A percentile compares a stretch with the other conserved stretches of the same genome.
Conservation (phyloP, 345 rosid genomes). For the Draba incana region DNA sequence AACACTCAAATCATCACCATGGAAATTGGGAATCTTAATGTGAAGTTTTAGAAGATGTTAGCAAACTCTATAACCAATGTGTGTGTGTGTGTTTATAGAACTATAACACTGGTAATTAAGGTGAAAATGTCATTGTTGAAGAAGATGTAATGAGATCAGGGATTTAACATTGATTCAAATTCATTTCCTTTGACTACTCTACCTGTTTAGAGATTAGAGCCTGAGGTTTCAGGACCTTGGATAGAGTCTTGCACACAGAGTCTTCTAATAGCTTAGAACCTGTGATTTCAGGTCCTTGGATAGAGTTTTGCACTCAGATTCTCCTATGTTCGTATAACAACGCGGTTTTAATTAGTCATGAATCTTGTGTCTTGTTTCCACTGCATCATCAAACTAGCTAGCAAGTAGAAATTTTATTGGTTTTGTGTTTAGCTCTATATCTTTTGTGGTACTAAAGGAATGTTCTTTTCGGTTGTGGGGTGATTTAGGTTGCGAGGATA, state of each 20-base stretch:
- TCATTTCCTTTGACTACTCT: not conserved
- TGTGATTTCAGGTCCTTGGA: not conserved
- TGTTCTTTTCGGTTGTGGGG: conserved; percentile 28
- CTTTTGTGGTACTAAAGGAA: conserved; percentile 9
- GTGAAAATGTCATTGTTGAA: not conserved
- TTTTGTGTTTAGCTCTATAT: not conserved
- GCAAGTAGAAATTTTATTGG: not conserved
- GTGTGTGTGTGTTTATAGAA: conserved; percentile 2
- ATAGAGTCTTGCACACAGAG: conserved; percentile 7
- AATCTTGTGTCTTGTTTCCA: not conserved
- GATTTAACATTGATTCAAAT: not conserved
- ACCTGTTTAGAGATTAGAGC: not conserved
- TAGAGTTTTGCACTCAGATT: conserved; percentile 7
- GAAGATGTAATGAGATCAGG: conserved; percentile 16
- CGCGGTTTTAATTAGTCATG: not conserved
- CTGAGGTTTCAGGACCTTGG: no score
- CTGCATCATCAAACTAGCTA: not conserved
- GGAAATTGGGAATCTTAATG: not conserved
- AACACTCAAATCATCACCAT: conserved; percentile 4
- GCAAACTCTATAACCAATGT: not conserved
- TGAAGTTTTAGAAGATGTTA: conserved; percentile 4
- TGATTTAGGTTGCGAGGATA: conserved; percentile 69
- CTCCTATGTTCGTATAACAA: not conserved
- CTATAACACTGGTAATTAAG: not conserved
- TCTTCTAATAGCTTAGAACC: not conserved